Base-by-base conservation (phyloP, 805 yeast genomes). In the Nakazawaea molendinolei region DNA sequence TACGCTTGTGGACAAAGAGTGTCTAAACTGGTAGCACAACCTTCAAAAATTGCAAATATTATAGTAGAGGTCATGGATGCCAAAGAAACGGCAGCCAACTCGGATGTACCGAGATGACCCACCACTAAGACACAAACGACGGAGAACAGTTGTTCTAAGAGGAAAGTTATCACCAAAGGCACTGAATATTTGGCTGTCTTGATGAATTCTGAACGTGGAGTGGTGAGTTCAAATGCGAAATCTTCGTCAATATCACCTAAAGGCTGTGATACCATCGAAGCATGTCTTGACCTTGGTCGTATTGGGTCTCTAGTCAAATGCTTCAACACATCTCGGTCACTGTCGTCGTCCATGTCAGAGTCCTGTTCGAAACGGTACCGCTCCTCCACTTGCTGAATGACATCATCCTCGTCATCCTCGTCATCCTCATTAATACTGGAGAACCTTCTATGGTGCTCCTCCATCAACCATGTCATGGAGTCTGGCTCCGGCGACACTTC, bases 51-150 rank as follows among this genome's bases (percentile, higher is more conserved):
- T 18, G 87, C 86, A 43, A 79, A 69, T 1, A 80, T 70, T 28
- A 83, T 80, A 41, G 82, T 80, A 3, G 86, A 85, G 2, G 89
- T 79, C 89, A 82, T 82, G 14, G 86, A 72, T 6, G 85, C 79
- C 47, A 83, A 61, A 5, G 86, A 75, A 6, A 79, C 85, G 9
- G 86, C 90, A 6, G 89, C 90, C 33, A 83, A 61, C 51, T 79
- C 86, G 10, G 68, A 65, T 34, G 73, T 76, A 5, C 92, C 92
- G 36, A 83, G 58, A 47, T 77, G 74, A 3, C 90, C 87, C 1
- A 87, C 96, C 14, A 78, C 69, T 43, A 86, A 74, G 14, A 86
- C 79, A 5, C 92, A 81, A 1, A 84, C 85, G 16, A 86, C 75
- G 1, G 87, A 73, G 39, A 86, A 67, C 10, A 86, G 77, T 51